Base-by-base conservation (phyloP, 225 moss, liverwort and hornwort genomes). In the Marchantia paleacea region DNA sequence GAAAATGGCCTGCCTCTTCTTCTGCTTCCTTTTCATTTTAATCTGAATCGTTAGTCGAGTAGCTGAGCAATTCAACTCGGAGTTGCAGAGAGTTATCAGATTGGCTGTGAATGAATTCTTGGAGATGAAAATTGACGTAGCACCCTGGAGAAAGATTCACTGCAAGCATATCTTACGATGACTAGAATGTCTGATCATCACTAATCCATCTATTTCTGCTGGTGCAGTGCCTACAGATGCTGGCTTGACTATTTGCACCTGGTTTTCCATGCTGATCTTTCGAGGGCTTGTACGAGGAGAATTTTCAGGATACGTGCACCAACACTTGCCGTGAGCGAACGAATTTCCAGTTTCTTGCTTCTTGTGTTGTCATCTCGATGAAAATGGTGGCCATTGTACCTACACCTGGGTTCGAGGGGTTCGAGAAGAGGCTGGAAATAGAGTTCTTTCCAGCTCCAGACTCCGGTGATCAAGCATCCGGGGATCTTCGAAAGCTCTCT, bases 391-490 rank as follows among this genome's bases (percentile, higher is more conserved):
- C 29, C 68, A 5, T 2, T 11, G 13, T 68, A 68, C 68, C 68
- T 8, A 28, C 65, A 28, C 65, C 65, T 65, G 90, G 92, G 9
- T 93, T 93, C 47, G 91, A 93, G 79, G 92, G 91, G 53, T 93
- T 93, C 54, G 92, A 93, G 84, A 93, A 93, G 85, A 82, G 92
- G 76, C 75, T 93, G 10, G 91, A 93, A 16, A 52, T 93, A 0
- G 88, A 86, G 63, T 93, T 93, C 16, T 79, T 84, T n/a, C 51
- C 84, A 12, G 84, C 84, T 3, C 86, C 85, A 0, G 75, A 78
- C 8, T 22, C 25, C 25, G 65, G 26, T 3, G 83, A 83, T 67
- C 65, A 52, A 12, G 87, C 87, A 24, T 82, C 87, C 0, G 76
- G 67, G 13, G 87, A 87, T 18, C 73, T 93, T 24, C 81, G 92